Percentiles rank a stretch among this genome's conserved stretches.
These are phyloP conservation scores for Penicillium palitans DNA, from an alignment of 2,329 filamentous ascomycete species.

Conservation along the genomic window DNA sequence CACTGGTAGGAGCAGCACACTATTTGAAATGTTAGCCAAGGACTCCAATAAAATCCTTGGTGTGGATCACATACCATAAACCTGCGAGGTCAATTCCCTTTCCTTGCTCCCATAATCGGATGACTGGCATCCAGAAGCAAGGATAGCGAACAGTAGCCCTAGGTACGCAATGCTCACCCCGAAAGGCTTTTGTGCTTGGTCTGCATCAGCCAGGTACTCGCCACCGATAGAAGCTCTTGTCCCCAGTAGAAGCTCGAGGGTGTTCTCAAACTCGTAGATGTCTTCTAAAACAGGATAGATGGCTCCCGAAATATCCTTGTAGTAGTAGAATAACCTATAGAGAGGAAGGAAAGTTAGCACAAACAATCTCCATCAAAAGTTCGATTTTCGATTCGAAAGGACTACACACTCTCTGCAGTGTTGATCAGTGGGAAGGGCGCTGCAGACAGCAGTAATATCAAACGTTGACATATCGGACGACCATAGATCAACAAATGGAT, in stretches of 20 bases:
- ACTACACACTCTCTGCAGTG: slow-evolving; percentile 54
- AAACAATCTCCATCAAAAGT: not conserved
- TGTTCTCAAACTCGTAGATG: slow-evolving; percentile 55
- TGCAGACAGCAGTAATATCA: slow-evolving; percentile 59
- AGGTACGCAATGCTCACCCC: slow-evolving; percentile 60
- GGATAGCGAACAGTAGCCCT: slow-evolving; percentile 60
- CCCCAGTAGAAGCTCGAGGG: slow-evolving; percentile 55
- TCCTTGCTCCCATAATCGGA: slow-evolving; percentile 60
- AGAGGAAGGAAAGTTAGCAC: slow-evolving; percentile 7
- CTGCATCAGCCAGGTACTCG: slow-evolving; percentile 43
- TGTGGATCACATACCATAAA: slow-evolving; percentile 52
- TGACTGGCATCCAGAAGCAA: slow-evolving; percentile 64
- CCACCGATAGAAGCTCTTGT: slow-evolving; percentile 50
- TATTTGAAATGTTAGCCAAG: slow-evolving; percentile 34
- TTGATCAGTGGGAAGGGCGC: slow-evolving; percentile 58
- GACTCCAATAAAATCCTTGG: not conserved
- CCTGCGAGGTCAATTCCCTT: slow-evolving; percentile 63
- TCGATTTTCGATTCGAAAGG: not conserved
- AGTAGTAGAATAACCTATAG: slow-evolving; percentile 55
- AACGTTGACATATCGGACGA: slow-evolving; percentile 60
- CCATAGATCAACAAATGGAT: slow-evolving; percentile 66
- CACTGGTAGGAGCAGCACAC: slow-evolving; percentile 67
- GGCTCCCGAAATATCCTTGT: slow-evolving; percentile 59
- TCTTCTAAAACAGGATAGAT: slow-evolving; percentile 63
- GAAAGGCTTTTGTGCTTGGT: slow-evolving; percentile 57